phyloP scores from a whole-genome alignment of 305 asterid species.

The Plantago coronopus region DNA sequence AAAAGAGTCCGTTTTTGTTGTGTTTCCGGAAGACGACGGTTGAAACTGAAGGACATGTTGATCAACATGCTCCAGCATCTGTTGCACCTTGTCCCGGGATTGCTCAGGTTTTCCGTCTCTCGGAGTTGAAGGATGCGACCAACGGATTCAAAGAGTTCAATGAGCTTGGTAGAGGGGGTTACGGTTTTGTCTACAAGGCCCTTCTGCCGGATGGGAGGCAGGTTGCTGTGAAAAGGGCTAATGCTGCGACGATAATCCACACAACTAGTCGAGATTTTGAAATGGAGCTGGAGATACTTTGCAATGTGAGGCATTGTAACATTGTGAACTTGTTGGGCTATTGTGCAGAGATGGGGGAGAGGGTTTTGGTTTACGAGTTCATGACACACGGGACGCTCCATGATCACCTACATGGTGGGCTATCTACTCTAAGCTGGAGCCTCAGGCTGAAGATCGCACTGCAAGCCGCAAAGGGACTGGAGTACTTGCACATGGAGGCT shows the following conservation, averaged over 20 bases:
- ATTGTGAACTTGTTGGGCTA: constrained; percentile 86
- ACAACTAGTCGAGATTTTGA: constrained; percentile 78
- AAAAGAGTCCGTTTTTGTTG: constrained; percentile 28
- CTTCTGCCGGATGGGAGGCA: constrained; percentile 78
- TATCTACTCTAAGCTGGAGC: constrained; percentile 66
- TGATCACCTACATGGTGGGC: constrained; percentile 91
- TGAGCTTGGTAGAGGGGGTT: constrained; percentile 95
- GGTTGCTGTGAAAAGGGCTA: constrained; percentile 87
- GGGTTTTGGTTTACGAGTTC: constrained; percentile 76
- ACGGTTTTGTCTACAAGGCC: constrained; percentile 89
- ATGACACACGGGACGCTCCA: constrained; percentile 92
- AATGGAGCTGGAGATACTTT: constrained; percentile 75
- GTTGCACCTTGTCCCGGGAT: constrained; percentile 60
- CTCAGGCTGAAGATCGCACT: constrained; percentile 66
- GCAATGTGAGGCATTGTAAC: constrained; percentile 65
- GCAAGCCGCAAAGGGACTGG: constrained; percentile 88
- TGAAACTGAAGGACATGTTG: constrained; percentile 35
- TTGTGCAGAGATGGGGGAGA: constrained; percentile 95
- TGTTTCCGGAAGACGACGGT: constrained; percentile 36
- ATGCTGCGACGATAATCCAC: constrained; percentile 94
- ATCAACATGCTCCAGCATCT: constrained; percentile 39
- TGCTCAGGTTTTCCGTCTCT: constrained; percentile 85
- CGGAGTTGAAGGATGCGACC: constrained; percentile 86
- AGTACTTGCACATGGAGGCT: constrained; percentile 67
- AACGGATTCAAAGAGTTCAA: constrained; percentile 95